Evolutionary conservation across 768 basidiomycete genomes (phyloP), one percentile per base, ranked within the genome.

Genomic region (Lactarius deliciosus): DNA sequence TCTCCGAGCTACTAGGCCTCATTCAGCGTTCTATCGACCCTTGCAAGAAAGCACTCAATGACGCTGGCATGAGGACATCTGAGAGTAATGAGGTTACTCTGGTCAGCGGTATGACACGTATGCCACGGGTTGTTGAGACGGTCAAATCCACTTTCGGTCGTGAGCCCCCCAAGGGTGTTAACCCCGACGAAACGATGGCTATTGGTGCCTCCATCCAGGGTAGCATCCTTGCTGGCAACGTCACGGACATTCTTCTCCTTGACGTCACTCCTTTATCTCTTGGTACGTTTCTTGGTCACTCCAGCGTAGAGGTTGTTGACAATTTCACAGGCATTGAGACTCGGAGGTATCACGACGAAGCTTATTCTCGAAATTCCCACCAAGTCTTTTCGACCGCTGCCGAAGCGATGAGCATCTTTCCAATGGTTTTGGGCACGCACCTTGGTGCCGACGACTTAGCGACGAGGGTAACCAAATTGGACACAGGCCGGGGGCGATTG

Each of bases 181-280:
- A 99, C 83, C 97, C 97, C 61, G 97, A 98, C 71, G 96, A 98
- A 80, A 97, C 97, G 63, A 96, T 98, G 73, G 96, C 97, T 58
- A 96, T 98, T 67, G 97, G 97, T 76, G 97, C 97, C 43, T 88
- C 96, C 53, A 96, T 99, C 72, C 96, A 99, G 78, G 97, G 94
- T 76, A 96, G 96, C 82, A 96, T 99, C 64, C 85, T 99, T 57
- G 91, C 96, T 66, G 97, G 97, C 55, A 92, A 94, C 73, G 95
- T 98, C 64, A 97, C 92, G 47, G 96, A 98, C 74, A 95, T 98
- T 70, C 83, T 98, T 0, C 87, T 99, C 61, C 86, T 96, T 43
- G 95, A 96, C 72, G 94, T 96, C 50, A 96, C 94, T 22, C 95
- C 94, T 38, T 84, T 98, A 1, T 99, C 96, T 1, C 91, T 99